Percentiles rank a stretch among this genome's conserved stretches.
These are phyloP conservation scores for Echeveria elegans DNA, from an alignment of 164 flowering plant genomes.

Conservation along the genomic window DNA sequence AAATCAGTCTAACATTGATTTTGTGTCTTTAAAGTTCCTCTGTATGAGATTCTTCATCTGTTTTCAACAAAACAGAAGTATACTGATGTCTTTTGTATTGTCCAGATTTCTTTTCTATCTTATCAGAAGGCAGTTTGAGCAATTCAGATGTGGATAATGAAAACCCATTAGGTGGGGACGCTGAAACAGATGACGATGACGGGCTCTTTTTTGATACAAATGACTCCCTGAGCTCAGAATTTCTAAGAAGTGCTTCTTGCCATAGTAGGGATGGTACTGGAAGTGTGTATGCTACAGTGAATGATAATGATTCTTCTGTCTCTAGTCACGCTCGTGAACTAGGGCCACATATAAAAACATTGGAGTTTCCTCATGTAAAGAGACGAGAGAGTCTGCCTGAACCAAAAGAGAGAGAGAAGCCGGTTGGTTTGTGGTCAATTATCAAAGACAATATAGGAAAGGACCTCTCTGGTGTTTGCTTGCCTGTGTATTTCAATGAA, in stretches of 20 bases:
- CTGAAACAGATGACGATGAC: slow-evolving; percentile 90
- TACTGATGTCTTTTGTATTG: slow-evolving; percentile 8
- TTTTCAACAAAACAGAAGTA: not conserved
- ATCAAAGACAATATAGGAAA: slow-evolving; percentile 97
- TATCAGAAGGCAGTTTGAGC: slow-evolving; percentile 83
- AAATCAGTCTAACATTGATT: not conserved
- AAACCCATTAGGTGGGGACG: slow-evolving; percentile 79
- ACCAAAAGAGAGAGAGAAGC: slow-evolving; percentile 96
- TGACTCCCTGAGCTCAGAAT: slow-evolving; percentile 71
- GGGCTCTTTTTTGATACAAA: slow-evolving; percentile 73
- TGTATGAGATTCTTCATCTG: not conserved
- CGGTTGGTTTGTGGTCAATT: slow-evolving; percentile 94
- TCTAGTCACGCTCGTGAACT: slow-evolving; percentile 37
- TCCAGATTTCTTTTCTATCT: slow-evolving; percentile 88
- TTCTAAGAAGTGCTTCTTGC: slow-evolving; percentile 74
- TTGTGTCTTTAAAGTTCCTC: not conserved
- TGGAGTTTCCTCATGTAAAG: slow-evolving; percentile 63
- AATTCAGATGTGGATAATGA: slow-evolving; percentile 87
- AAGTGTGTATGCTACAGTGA: slow-evolving; percentile 27
- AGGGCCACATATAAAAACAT: slow-evolving; percentile 37
- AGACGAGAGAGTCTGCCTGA: slow-evolving; percentile 90
- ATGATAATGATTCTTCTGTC: slow-evolving; percentile 39
- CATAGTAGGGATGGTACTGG: slow-evolving; percentile 56
- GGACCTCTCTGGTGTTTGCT: slow-evolving; percentile 95
- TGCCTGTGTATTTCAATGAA: slow-evolving; percentile 97